Conservation (phyloP, 1,139 yeast species). For the Candida buenavistaensis region DNA sequence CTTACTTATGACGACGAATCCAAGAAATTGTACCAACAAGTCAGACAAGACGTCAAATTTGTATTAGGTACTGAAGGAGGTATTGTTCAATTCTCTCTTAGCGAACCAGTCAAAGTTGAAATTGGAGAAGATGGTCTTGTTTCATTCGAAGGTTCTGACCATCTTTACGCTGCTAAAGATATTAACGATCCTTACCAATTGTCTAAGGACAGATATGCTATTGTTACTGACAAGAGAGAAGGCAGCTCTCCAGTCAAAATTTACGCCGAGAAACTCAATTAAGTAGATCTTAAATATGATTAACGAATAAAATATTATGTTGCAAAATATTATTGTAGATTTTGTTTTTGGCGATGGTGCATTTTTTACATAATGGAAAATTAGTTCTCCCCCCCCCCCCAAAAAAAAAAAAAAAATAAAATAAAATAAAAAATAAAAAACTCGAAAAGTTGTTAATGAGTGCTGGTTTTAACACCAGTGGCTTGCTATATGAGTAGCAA, state of each 20-base stretch:
- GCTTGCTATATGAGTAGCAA: no score
- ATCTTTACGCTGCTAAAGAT: constrained; percentile 40
- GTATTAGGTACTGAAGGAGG: constrained; percentile 9
- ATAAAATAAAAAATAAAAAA: no score
- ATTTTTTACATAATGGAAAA: no score
- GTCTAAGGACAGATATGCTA: constrained; percentile 28
- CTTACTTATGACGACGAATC: constrained; percentile 2
- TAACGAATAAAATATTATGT: no score
- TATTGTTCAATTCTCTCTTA: constrained; percentile 5
- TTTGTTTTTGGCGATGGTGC: no score
- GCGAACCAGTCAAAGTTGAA: constrained; percentile 8
- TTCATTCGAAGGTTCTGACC: constrained; percentile 25
- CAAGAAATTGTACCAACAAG: neutral
- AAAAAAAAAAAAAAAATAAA: no score
- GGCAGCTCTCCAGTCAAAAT: constrained; percentile 18
- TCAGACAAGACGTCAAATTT: constrained; percentile 1
- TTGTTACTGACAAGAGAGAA: constrained; percentile 15
- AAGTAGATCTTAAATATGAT: no score
- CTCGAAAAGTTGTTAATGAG: no score
- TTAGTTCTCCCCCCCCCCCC: no score
- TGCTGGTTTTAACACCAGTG: no score
- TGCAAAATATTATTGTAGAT: no score
- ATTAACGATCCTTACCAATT: constrained; percentile 41
- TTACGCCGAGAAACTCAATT: neutral
- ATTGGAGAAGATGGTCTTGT: constrained; percentile 12